phyloP scores from a whole-genome alignment of 192 early-diverging fungal species.

The Podila epigama region DNA sequence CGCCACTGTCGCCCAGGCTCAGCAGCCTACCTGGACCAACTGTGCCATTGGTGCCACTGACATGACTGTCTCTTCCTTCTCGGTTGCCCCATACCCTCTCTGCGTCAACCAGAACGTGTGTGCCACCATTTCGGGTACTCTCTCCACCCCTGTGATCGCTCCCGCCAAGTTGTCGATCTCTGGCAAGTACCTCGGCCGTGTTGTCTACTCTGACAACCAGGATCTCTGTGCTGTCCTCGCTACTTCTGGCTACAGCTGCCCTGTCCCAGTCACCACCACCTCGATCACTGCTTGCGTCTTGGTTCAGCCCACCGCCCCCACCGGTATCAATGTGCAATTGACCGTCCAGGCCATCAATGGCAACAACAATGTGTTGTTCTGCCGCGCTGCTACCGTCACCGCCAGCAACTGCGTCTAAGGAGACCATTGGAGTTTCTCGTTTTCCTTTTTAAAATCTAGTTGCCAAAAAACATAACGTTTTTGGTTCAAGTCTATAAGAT shows the following conservation, averaged over 20 bases:
- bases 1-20: not conserved
- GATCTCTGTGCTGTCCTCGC: slow-evolving; percentile 12
- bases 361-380: slow-evolving; percentile 18
- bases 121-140: slow-evolving; percentile 19
- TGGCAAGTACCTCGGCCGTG: slow-evolving; percentile 7
- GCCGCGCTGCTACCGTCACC: slow-evolving; percentile 17
- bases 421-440: not conserved
- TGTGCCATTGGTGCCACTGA: slow-evolving; percentile 48
- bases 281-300: slow-evolving; percentile 22
- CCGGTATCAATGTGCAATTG: slow-evolving; percentile 9
- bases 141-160: slow-evolving; percentile 30
- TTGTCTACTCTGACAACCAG: slow-evolving; percentile 19
- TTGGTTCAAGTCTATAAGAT: no score
- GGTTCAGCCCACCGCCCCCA: slow-evolving; percentile 18
- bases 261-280: slow-evolving; percentile 13
- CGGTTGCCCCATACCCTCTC: slow-evolving; percentile 47
- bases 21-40: slow-evolving; percentile 6
- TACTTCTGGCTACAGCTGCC: slow-evolving; percentile 8
- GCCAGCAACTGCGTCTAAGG: slow-evolving; percentile 19
- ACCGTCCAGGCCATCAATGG: slow-evolving; percentile 24
- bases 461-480: not conserved
- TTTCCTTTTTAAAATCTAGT: not conserved
- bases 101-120: slow-evolving; percentile 46
- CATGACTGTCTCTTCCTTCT: slow-evolving; percentile 53
- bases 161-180: slow-evolving; percentile 12